Evolutionary conservation across 2,329 filamentous ascomycete species (phyloP).

Genomic region (Colletotrichum trifolii): DNA sequence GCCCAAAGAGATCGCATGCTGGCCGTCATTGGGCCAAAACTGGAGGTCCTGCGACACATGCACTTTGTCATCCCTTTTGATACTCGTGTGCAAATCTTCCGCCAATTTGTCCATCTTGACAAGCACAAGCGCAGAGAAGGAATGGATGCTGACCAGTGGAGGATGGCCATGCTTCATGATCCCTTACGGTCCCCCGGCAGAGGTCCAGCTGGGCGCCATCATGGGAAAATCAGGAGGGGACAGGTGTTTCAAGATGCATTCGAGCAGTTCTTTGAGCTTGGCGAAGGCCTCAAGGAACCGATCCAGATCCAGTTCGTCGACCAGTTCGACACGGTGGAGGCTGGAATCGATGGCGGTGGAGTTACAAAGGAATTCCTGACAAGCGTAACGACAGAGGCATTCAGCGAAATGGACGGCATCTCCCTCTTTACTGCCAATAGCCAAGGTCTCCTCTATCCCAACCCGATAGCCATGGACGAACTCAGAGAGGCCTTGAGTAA

Average conservation of each 20-base stretch:
- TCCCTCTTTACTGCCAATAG: conserved; percentile 80
- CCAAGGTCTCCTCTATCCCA: conserved; percentile 88
- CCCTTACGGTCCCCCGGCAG: conserved; percentile 41
- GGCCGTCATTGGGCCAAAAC: conserved; percentile 82
- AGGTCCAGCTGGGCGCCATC: conserved; percentile 68
- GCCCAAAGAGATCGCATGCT: conserved; percentile 76
- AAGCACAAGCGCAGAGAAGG: conserved; percentile 78
- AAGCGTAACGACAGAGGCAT: conserved; percentile 87
- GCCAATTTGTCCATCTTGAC: conserved; percentile 89
- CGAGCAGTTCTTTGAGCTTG: conserved; percentile 82
- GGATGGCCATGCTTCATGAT: conserved; percentile 37
- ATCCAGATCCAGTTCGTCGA: conserved; percentile 98
- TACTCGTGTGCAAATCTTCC: conserved; percentile 90
- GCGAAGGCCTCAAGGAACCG: conserved; percentile 88
- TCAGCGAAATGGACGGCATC: conserved; percentile 71
- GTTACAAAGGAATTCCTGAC: conserved; percentile 98
- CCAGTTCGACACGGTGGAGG: conserved; percentile 85
- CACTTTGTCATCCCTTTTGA: conserved; percentile 96
- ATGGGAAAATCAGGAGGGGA: conserved; percentile 82
- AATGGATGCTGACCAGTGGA: conserved; percentile 56
- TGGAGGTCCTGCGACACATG: conserved; percentile 95
- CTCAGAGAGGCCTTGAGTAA: conserved; percentile 67
- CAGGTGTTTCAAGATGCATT: conserved; percentile 88
- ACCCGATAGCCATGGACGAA: conserved; percentile 81
- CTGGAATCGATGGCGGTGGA: conserved; percentile 95